Conservation (phyloP, 2,329 filamentous ascomycete species). For the Colletotrichum shisoi region DNA sequence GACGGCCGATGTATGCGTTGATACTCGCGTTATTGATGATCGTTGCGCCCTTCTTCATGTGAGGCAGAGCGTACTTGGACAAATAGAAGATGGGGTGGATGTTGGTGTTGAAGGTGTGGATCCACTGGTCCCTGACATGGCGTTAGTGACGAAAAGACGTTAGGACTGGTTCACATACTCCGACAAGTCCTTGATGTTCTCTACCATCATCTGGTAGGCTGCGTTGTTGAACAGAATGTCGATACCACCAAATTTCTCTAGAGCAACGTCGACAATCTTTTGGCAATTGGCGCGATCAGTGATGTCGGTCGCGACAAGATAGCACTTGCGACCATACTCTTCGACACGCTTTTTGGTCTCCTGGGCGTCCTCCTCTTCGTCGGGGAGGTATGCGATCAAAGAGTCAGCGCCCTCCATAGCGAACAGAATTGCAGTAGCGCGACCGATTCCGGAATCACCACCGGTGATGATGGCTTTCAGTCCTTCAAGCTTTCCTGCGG, state of each 20-base stretch:
- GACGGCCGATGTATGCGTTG: conserved; percentile 82
- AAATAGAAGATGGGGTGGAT: conserved; percentile 85
- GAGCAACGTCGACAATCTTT: conserved; percentile 71
- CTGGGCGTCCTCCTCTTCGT: conserved; percentile 78
- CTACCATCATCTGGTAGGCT: conserved; percentile 71
- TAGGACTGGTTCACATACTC: conserved; percentile 60
- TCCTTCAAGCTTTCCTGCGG: conserved; percentile 77
- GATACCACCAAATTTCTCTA: conserved; percentile 71
- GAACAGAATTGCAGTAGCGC: conserved; percentile 77
- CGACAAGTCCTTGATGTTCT: conserved; percentile 73
- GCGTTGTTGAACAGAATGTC: conserved; percentile 80
- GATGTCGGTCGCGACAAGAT: conserved; percentile 71
- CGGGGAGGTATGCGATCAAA: conserved; percentile 75
- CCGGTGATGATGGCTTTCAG: conserved; percentile 83
- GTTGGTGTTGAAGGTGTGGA: conserved; percentile 81
- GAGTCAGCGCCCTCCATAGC: conserved; percentile 81
- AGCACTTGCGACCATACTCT: conserved; percentile 69
- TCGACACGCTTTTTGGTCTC: conserved; percentile 77
- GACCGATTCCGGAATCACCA: conserved; percentile 81
- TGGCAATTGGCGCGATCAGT: conserved; percentile 72
- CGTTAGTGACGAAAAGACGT: conserved; percentile 24
- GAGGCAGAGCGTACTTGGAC: conserved; percentile 76
- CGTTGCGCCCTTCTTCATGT: conserved; percentile 76
- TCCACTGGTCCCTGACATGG: conserved; percentile 69
- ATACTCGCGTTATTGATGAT: conserved; percentile 90